Base-by-base conservation (phyloP, 805 yeast genomes). In the Maudiozyma bulderi region DNA sequence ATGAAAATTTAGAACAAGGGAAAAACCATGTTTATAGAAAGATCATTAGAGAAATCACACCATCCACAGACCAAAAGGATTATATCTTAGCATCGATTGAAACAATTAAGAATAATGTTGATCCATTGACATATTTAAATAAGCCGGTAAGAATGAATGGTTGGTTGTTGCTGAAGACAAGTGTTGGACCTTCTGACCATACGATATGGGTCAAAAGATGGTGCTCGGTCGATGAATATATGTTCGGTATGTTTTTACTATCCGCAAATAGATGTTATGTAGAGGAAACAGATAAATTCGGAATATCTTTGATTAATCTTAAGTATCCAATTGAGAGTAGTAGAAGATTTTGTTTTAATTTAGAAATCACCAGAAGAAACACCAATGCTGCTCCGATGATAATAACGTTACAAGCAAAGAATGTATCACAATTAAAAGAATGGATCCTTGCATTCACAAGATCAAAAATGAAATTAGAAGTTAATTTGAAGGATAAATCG, bases 281-380 rank as follows among this genome's bases (percentile, higher is more conserved):
- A 3, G 90, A 87, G 59, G 97, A 91, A 66, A 76, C 89, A 8
- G 96, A 87, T 61, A 87, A 87, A 58, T 76, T 88, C 51, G 96
- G 96, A 3, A 77, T 90, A 1, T 68, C 84, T n/a, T 65, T 86
- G 30, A 81, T 87, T 47, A 80, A 76, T 58, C 75, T 82, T 11
- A 69, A 78, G 49, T 83, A 80, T 58, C 43, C 45, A 5, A 51
- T 53, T 35, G 78, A 84, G 0, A 76, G 75, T 47, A 93, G 83
- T 43, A 54, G 96, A 46, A 73, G 87, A 52, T 86, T 82, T 66
- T 86, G 95, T 58, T 86, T 90, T 60, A 89, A 84, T 59, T 61
- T 89, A 13, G 79, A 79, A 50, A 85, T 95, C 0, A 44, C 44
- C 5, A 43, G 42, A n/a, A 35, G 41, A 3, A 43, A 31, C n/a